Evolutionary conservation across 257 asterid species (phyloP), one percentile per base, ranked within the genome.

Genomic region (Capsicum pubescens): DNA sequence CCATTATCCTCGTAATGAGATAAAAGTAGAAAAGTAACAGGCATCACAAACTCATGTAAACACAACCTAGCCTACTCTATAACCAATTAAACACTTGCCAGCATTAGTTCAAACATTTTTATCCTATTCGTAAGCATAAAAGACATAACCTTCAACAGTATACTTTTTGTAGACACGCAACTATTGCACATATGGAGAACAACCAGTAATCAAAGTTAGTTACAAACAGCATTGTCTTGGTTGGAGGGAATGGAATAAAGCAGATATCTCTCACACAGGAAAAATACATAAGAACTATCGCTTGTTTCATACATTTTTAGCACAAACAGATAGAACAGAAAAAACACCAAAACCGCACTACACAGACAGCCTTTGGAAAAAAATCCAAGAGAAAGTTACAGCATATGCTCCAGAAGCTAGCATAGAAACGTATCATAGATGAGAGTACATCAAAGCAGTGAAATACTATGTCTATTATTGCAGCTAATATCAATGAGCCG

Each of bases 191-290:
- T 8, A 50, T 15, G 13, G 81, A 74, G 19, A 52, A 74, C 61
- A 76, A 54, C 64, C 64, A 14, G 50, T 54, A 54, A 77, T 32
- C 26, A 54, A 77, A 54, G 82, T 32, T 54, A 36, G 64, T 52
- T 54, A 77, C 50, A 77, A 77, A 52, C 64, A 76, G 63, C 81
- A 26, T 26, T 54, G 46, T 54, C 52, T 21, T 26, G 81, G 19
- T 74, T 21, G 81, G 81, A 74, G 81, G 81, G 15, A 76, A 52
- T 52, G 81, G 64, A 55, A 54, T 76, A 76, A 11, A 77, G 64
- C 36, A 77, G 48, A 77, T 8, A 54, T 77, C 82, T 26, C 64
- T 42, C 64, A 54, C 54, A 77, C 32, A 32, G 64, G 21, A 14
- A 10, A 74, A 54, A 77, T 5, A 54, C 50, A 77, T 32, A 54